Base-by-base conservation (phyloP, 2,329 filamentous ascomycete species). In the Arthrobotrys megalospora region DNA sequence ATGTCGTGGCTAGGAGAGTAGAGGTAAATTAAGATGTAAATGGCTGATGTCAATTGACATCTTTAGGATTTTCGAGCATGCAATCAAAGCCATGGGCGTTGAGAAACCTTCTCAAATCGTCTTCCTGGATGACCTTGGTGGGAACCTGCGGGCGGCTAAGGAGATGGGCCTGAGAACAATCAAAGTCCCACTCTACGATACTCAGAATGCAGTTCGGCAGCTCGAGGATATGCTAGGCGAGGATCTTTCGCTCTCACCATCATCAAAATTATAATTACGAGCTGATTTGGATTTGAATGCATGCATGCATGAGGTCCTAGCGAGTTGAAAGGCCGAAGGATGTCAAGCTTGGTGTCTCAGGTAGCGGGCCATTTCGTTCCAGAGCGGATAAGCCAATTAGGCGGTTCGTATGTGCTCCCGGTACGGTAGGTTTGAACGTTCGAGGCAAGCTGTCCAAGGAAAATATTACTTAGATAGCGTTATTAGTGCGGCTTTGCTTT, bases 121-220 rank as follows among this genome's bases (percentile, higher is more conserved):
- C 3, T 99, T 99, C 83, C 85, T 97, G 62, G 96, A 97, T 83
- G 94, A 97, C 82, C 97, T 99, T 83, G 96, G 96, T 1, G 91
- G 94, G 84, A 99, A 99, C 83, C 84, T 98, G 73, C 96, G 94
- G 86, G 91, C 88, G 52, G 96, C 75, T 63, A 92, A 88, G 84
- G 88, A 87, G 60, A 86, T 90, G 21, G 95, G 95, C 0, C 91
- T 98, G 84, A 85, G 88, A 70, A 98, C 95, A 0, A 88, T 98
- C 80, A 97, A 95, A 85, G 96, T 98, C 0, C 86, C 89, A 7
- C 85, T 98, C 32, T 94, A 94, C 1, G 90, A 88, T 83, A 90
- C 92, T 0, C 92, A 89, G 83, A 90, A 94, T 83, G 94, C 95
- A 0, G 94, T 98, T 0, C 90, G 89, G 80, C 90, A 94, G 84